phyloP scores from a whole-genome alignment of 2,329 filamentous ascomycete species.

The Cordyceps tenuipes region DNA sequence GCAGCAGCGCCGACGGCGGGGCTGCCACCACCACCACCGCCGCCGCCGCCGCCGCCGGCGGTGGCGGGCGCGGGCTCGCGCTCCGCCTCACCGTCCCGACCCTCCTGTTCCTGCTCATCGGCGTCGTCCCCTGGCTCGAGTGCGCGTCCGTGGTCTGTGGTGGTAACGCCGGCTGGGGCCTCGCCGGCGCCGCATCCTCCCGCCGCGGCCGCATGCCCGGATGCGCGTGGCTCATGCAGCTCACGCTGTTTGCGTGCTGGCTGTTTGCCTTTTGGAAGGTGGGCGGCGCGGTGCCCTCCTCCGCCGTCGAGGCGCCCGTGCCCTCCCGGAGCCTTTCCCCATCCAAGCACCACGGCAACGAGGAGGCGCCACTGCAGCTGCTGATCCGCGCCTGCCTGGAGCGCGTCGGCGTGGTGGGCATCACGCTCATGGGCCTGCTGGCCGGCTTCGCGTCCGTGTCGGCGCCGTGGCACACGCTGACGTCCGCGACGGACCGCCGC shows the following conservation, averaged over 20 bases:
- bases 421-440: slow-evolving; percentile 78
- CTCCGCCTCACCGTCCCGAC: slow-evolving; percentile 62
- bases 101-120: slow-evolving; percentile 62
- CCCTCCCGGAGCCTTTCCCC: too few relatives aligned
- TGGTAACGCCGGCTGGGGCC: slow-evolving; percentile 29
- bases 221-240: slow-evolving; percentile 56
- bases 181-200: not conserved
- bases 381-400: slow-evolving; percentile 50
- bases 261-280: slow-evolving; percentile 69
- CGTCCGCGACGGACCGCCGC: slow-evolving; percentile 45
- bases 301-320: slow-evolving; percentile 16
- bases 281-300: slow-evolving; percentile 51
- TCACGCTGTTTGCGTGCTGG: slow-evolving; percentile 57
- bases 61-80: slow-evolving; percentile 55
- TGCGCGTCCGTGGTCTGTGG: slow-evolving; percentile 55
- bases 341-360: slow-evolving; percentile 4
- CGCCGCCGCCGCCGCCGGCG: too few relatives aligned
- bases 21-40: too few relatives aligned
- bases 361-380: slow-evolving; percentile 24
- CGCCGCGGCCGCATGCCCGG: not conserved
- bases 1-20: slow-evolving; percentile 26
- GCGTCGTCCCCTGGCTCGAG: slow-evolving; percentile 71
- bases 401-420: slow-evolving; percentile 75
- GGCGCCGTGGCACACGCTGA: slow-evolving; percentile 77
- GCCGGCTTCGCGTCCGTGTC: slow-evolving; percentile 86